phyloP scores from a whole-genome alignment of 2,329 filamentous ascomycete species.

The Exophiala mesophila region DNA sequence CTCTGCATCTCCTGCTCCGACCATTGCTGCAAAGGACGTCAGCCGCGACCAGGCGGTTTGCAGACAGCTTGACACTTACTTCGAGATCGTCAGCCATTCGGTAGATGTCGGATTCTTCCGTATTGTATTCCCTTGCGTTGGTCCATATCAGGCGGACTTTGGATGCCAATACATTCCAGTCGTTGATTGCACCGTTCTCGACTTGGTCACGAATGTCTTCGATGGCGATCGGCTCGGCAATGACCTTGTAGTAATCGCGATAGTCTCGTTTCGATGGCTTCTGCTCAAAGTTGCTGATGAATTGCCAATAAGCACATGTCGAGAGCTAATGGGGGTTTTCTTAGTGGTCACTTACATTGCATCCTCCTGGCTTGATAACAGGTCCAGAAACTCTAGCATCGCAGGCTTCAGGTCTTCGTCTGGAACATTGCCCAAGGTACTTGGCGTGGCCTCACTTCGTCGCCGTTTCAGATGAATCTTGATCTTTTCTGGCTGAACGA shows the following conservation, averaged over 20 bases:
- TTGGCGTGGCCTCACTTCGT: slow-evolving; percentile 16
- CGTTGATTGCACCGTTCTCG: slow-evolving; percentile 70
- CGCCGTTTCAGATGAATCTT: slow-evolving; percentile 22
- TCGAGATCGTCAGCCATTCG: slow-evolving; percentile 72
- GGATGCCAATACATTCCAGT: slow-evolving; percentile 75
- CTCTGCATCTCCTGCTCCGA: slow-evolving; percentile 62
- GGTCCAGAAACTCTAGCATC: slow-evolving; percentile 20
- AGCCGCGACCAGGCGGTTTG: too few relatives aligned
- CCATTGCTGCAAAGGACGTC: slow-evolving; percentile 19
- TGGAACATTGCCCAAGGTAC: slow-evolving; percentile 1
- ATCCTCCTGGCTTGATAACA: slow-evolving; percentile 17
- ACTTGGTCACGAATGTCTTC: slow-evolving; percentile 72
- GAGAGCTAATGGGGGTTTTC: neutral
- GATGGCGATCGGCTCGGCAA: slow-evolving; percentile 74
- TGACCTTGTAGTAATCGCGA: slow-evolving; percentile 76
- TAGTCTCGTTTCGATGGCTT: slow-evolving; percentile 51
- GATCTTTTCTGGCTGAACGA: slow-evolving; percentile 16
- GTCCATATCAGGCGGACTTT: slow-evolving; percentile 77
- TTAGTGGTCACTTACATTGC: slow-evolving; percentile 18
- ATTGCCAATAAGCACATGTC: slow-evolving; percentile 9
- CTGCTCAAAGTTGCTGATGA: slow-evolving; percentile 52
- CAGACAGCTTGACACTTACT: slow-evolving; percentile 43
- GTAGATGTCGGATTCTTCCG: slow-evolving; percentile 83
- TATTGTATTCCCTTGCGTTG: slow-evolving; percentile 85
- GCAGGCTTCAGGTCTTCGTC: slow-evolving; percentile 18